A percentile compares a stretch with the other conserved stretches of the same genome.
phyloP scores from a whole-genome alignment of 2,329 filamentous ascomycete species.

The Zymoseptoria ardabiliae region DNA sequence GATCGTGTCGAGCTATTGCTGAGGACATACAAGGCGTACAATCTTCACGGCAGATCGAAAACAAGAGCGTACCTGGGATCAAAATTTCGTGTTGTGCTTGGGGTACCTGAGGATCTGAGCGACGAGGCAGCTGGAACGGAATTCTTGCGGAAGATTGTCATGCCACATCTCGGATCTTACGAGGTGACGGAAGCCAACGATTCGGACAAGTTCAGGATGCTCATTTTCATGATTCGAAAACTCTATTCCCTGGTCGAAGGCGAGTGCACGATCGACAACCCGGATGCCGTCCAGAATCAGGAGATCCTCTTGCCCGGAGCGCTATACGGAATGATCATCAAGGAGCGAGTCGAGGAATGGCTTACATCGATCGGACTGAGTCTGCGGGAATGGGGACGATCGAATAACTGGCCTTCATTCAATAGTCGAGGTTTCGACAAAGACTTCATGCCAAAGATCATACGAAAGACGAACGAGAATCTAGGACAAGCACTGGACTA shows the following conservation, averaged over 20 bases:
- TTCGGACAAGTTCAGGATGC: slow-evolving; percentile 84
- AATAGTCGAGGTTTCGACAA: slow-evolving; percentile 68
- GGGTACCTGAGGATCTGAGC: slow-evolving; percentile 73
- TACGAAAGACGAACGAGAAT: slow-evolving; percentile 78
- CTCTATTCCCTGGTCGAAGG: slow-evolving; percentile 88
- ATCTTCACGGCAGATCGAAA: slow-evolving; percentile 70
- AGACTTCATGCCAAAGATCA: slow-evolving; percentile 71
- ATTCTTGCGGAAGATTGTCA: slow-evolving; percentile 80
- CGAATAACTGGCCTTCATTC: slow-evolving; percentile 52
- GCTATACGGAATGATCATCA: slow-evolving; percentile 89
- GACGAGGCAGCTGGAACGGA: slow-evolving; percentile 87
- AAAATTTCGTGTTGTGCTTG: slow-evolving; percentile 84
- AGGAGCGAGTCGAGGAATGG: slow-evolving; percentile 89
- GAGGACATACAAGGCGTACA: slow-evolving; percentile 87
- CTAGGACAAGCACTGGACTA: slow-evolving; percentile 84
- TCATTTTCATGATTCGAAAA: slow-evolving; percentile 94
- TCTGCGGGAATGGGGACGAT: slow-evolving; percentile 46
- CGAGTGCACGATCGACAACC: slow-evolving; percentile 89
- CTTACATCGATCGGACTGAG: slow-evolving; percentile 52
- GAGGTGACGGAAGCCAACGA: slow-evolving; percentile 79
- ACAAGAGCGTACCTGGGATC: slow-evolving; percentile 81
- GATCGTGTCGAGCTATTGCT: slow-evolving; percentile 88
- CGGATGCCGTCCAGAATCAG: slow-evolving; percentile 92
- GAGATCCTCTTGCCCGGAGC: slow-evolving; percentile 91
- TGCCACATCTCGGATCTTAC: slow-evolving; percentile 83